These are phyloP conservation scores for Neocucurbitaria cava DNA, from an alignment of 2,329 filamentous ascomycete species.

Conservation along the genomic window DNA sequence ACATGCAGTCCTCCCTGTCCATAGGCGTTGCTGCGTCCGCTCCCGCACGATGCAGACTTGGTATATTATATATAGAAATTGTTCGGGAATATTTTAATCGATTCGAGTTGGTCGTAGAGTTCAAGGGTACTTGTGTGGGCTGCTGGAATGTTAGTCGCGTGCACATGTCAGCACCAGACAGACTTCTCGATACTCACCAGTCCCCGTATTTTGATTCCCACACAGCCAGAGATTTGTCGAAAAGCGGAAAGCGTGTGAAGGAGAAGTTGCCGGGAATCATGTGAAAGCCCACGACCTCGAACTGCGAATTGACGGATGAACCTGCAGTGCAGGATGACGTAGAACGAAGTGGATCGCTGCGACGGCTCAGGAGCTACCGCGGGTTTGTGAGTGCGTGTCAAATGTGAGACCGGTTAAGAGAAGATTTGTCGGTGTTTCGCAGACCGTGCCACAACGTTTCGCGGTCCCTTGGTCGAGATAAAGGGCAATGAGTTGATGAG, in stretches of 20 bases:
- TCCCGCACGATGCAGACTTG: neutral
- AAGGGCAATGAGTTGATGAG: constrained; percentile 17
- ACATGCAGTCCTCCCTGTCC: constrained; percentile 6
- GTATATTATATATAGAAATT: neutral
- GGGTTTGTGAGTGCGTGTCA: constrained; percentile 6
- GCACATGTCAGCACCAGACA: neutral
- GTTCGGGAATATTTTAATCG: constrained; percentile 4
- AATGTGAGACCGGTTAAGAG: neutral
- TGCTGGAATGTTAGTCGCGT: constrained; percentile 23
- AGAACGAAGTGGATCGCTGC: constrained; percentile 18
- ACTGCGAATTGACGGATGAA: constrained; percentile 13
- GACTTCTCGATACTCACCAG: constrained; percentile 16
- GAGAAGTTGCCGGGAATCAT: constrained; percentile 32
- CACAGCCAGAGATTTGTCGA: constrained; percentile 36
- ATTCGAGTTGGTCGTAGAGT: constrained; percentile 7
- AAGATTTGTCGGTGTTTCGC: neutral
- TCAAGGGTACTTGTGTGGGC: constrained; percentile 16
- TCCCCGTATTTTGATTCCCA: constrained; percentile 25
- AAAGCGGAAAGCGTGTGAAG: constrained; percentile 33
- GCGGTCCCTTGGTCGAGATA: constrained; percentile 8
- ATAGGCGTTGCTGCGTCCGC: neutral
- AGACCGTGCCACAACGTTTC: constrained; percentile 11
- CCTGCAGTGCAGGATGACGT: constrained; percentile 36
- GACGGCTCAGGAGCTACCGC: constrained; percentile 12
- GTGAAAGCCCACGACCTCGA: constrained; percentile 32